Evolutionary conservation across 768 basidiomycete genomes (phyloP).

Genomic region (Sporobolomyces roseus): DNA sequence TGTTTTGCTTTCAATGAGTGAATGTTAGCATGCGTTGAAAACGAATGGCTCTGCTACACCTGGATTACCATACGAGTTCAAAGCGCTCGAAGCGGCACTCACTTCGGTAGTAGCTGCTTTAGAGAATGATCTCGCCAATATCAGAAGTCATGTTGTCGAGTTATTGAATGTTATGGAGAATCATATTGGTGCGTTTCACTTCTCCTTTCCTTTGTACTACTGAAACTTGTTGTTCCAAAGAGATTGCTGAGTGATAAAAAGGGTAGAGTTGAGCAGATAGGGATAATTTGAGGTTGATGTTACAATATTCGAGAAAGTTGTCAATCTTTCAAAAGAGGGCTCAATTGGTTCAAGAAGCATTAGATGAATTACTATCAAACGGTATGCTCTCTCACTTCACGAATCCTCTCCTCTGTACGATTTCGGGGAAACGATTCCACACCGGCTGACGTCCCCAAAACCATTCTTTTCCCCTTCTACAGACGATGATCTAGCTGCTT

Average conservation of each 20-base stretch:
- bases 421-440: too few species aligned
- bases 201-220: background rate
- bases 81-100: slow-evolving; percentile 87
- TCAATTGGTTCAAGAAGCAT: slow-evolving; percentile 75
- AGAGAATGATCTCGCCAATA: slow-evolving; percentile 94
- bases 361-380: slow-evolving; percentile 78
- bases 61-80: slow-evolving; percentile 79
- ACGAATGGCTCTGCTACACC: slow-evolving; percentile 37
- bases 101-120: slow-evolving; percentile 86
- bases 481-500: slow-evolving; percentile 92
- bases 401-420: background rate
- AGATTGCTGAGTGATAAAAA: too few species aligned
- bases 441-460: too few species aligned
- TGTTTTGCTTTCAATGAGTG: background rate
- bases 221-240: too few species aligned
- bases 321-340: slow-evolving; percentile 87
- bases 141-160: slow-evolving; percentile 81
- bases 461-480: slow-evolving; percentile 46
- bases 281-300: slow-evolving; percentile 82
- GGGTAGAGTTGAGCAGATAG: slow-evolving; percentile 56
- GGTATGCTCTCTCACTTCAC: slow-evolving; percentile 21
- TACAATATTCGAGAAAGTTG: slow-evolving; percentile 86
- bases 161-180: slow-evolving; percentile 89
- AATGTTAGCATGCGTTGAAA: slow-evolving; percentile 33
- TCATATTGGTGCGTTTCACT: slow-evolving; percentile 59